These are phyloP conservation scores for Vigna unguiculata DNA, from an alignment of 306 rosid genomes.

Conservation along the genomic window DNA sequence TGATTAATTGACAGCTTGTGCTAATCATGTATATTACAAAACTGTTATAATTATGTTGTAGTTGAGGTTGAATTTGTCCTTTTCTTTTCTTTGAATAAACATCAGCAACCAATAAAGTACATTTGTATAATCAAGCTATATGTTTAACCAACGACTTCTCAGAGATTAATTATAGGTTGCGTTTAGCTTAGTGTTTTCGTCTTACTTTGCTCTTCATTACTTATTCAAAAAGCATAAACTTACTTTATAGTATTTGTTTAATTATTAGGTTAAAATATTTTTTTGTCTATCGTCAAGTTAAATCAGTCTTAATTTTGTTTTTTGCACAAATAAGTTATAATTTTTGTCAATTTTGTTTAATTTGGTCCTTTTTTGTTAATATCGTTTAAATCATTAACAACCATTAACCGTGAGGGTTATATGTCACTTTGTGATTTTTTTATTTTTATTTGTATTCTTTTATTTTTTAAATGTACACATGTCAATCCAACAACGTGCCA, in stretches of 20 bases:
- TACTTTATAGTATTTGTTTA: background rate
- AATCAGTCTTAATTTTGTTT: too few species aligned
- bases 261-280: too few species aligned
- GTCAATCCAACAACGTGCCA: too few species aligned
- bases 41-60: background rate
- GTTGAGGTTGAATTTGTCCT: conserved; percentile 4
- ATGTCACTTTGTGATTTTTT: too few species aligned
- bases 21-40: background rate
- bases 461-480: too few species aligned
- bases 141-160: background rate
- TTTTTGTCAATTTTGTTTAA: too few species aligned
- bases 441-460: too few species aligned
- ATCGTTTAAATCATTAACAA: too few species aligned
- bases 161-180: conserved; percentile 21
- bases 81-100: background rate
- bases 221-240: background rate
- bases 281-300: too few species aligned
- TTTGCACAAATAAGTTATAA: too few species aligned
- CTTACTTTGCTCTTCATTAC: background rate
- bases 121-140: conserved; percentile 12
- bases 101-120: background rate
- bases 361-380: too few species aligned
- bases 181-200: background rate
- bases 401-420: too few species aligned
- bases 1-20: background rate